Evolutionary conservation across 257 asterid genomes (phyloP).

Genomic region (Perilla frutescens): DNA sequence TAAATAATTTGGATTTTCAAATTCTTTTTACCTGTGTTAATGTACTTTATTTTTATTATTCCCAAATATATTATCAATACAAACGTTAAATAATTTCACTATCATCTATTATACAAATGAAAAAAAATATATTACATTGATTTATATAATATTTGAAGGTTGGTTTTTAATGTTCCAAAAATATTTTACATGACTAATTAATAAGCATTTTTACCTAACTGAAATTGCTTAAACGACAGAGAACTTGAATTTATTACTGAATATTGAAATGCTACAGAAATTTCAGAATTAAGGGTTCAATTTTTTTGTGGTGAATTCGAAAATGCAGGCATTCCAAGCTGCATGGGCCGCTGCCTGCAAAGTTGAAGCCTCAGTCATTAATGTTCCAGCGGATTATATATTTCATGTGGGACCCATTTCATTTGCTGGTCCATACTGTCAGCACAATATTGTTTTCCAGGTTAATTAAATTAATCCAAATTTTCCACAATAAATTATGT

Average conservation of each 20-base stretch:
- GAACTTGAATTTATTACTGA: neutral
- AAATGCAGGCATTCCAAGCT: constrained; percentile 81
- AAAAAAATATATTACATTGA: too few relatives aligned
- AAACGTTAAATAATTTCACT: too few relatives aligned
- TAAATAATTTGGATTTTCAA: too few relatives aligned
- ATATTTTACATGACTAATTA: neutral
- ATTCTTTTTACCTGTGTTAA: too few relatives aligned
- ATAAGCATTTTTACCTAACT: constrained; percentile 8
- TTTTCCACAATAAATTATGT: neutral
- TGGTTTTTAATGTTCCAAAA: neutral
- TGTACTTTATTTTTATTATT: too few relatives aligned
- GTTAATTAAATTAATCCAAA: constrained; percentile 39
- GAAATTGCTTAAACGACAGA: neutral
- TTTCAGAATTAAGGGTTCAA: too few relatives aligned
- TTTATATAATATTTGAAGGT: too few relatives aligned
- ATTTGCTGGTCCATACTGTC: constrained; percentile 91
- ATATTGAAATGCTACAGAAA: too few relatives aligned
- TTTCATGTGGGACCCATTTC: constrained; percentile 92
- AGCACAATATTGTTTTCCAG: constrained; percentile 89
- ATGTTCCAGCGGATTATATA: constrained; percentile 61
- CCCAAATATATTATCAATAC: too few relatives aligned
- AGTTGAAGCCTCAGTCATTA: constrained; percentile 63
- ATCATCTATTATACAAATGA: too few relatives aligned
- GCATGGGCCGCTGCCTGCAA: constrained; percentile 95
- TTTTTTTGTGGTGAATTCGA: constrained; percentile 27